These are phyloP conservation scores for Hagleromyces aurorensis DNA, from an alignment of 805 yeast species.

Conservation along the genomic window DNA sequence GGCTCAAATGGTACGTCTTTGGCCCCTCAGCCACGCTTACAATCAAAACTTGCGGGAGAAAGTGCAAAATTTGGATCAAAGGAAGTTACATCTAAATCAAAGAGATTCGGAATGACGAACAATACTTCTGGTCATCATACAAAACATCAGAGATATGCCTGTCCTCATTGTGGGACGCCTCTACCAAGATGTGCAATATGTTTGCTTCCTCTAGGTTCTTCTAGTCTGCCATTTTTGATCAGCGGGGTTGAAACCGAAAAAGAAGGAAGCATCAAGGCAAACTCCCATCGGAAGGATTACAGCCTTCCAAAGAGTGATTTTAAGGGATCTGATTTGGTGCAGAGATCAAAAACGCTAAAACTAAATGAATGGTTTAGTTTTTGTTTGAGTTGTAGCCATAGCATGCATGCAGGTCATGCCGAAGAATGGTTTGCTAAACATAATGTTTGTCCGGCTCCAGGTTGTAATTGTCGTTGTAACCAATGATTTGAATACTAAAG, in stretches of 20 bases:
- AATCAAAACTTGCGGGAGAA: slow-evolving; percentile 8
- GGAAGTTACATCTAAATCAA: slow-evolving; percentile 3
- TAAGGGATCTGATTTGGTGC: slow-evolving; percentile 2
- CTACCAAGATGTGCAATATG: slow-evolving; percentile 90
- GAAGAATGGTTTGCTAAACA: slow-evolving; percentile 92
- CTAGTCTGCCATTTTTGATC: slow-evolving; percentile 28
- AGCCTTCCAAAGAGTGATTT: slow-evolving; percentile 1
- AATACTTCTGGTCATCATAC: slow-evolving; percentile 5
- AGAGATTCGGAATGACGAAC: slow-evolving; percentile 11
- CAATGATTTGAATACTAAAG: too few species aligned
- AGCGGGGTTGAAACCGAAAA: slow-evolving; percentile 16
- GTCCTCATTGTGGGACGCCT: slow-evolving; percentile 84
- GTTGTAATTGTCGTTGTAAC: slow-evolving; percentile 79
- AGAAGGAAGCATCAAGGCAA: not conserved
- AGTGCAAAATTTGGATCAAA: slow-evolving; percentile 2
- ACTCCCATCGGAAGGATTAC: not conserved
- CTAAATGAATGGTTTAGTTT: slow-evolving; percentile 85
- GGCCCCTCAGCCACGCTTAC: slow-evolving; percentile 4
- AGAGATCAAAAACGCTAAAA: slow-evolving; percentile 17
- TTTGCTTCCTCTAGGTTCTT: slow-evolving; percentile 62
- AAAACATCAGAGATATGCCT: slow-evolving; percentile 31
- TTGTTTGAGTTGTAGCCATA: slow-evolving; percentile 86
- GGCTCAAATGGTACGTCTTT: slow-evolving; percentile 14
- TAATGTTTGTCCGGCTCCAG: slow-evolving; percentile 88
- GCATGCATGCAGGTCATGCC: slow-evolving; percentile 92